These are phyloP conservation scores for Xylaria sp. DNA, from an alignment of 2,329 filamentous ascomycete genomes.

Conservation along the genomic window DNA sequence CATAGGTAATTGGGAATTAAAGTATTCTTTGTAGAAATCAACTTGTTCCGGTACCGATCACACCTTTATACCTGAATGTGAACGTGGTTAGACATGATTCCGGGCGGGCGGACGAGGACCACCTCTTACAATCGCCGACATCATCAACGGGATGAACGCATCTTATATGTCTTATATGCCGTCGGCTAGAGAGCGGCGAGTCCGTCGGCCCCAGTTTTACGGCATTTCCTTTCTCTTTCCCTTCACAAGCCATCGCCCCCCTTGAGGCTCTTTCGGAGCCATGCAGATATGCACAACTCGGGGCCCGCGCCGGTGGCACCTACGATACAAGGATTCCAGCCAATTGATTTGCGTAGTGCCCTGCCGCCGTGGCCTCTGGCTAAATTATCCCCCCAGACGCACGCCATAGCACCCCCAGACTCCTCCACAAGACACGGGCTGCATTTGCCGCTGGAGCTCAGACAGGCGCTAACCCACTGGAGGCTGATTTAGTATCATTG, in stretches of 20 bases:
- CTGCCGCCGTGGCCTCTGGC: neutral
- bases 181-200: constrained; percentile 5
- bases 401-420: too few species aligned
- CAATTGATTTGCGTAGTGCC: neutral
- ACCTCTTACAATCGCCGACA: neutral
- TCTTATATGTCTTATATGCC: constrained; percentile 10
- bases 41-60: neutral
- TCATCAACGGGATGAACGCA: neutral
- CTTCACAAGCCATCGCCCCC: constrained; percentile 1
- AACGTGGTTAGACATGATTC: constrained; percentile 1
- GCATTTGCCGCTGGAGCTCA: too few species aligned
- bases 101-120: constrained; percentile 4
- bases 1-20: neutral
- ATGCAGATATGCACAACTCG: neutral
- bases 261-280: constrained; percentile 19
- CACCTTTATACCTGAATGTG: neutral
- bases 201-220: constrained; percentile 1
- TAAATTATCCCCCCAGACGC: too few species aligned
- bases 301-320: too few species aligned
- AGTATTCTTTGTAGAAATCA: constrained; percentile 11
- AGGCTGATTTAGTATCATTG: too few species aligned
- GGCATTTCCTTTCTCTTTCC: constrained; percentile 4
- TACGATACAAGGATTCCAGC: neutral
- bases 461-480: too few species aligned
- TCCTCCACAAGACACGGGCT: too few species aligned